Percentiles rank a stretch among this genome's conserved stretches.
phyloP scores from a whole-genome alignment of 2,329 filamentous ascomycete species.

The Mariannaea elegans region DNA sequence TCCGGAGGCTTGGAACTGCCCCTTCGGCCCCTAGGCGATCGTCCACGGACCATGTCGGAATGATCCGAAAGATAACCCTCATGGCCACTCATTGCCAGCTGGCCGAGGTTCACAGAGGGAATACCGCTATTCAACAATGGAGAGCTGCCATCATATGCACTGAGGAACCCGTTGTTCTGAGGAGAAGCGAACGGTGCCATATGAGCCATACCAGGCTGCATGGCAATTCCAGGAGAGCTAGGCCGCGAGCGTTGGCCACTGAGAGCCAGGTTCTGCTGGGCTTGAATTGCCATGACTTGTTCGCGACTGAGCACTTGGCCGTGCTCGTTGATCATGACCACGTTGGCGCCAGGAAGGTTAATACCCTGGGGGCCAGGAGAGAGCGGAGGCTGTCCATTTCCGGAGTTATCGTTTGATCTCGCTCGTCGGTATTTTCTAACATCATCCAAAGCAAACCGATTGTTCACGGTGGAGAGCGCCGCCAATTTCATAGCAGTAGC shows the following conservation, averaged over 20 bases:
- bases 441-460: constrained; percentile 95
- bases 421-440: constrained; percentile 95
- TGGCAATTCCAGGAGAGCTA: constrained; percentile 85
- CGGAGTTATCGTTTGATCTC: constrained; percentile 84
- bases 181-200: constrained; percentile 82
- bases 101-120: constrained; percentile 74
- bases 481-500: constrained; percentile 99
- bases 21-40: constrained; percentile 89
- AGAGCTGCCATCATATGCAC: constrained; percentile 82
- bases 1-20: constrained; percentile 98
- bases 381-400: constrained; percentile 67
- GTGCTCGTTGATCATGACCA: constrained; percentile 94
- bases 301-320: constrained; percentile 88
- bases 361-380: constrained; percentile 72
- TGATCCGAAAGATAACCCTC: constrained; percentile 95
- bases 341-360: constrained; percentile 75
- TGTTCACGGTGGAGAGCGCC: constrained; percentile 96
- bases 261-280: constrained; percentile 69
- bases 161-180: constrained; percentile 93
- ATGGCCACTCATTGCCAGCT: constrained; percentile 74
- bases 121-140: constrained; percentile 77
- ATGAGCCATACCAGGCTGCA: constrained; percentile 72
- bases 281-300: constrained; percentile 83
- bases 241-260: constrained; percentile 82
- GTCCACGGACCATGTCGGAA: constrained; percentile 87